Base-by-base conservation (phyloP, 441 rosid species). In the Mallotus repandus region DNA sequence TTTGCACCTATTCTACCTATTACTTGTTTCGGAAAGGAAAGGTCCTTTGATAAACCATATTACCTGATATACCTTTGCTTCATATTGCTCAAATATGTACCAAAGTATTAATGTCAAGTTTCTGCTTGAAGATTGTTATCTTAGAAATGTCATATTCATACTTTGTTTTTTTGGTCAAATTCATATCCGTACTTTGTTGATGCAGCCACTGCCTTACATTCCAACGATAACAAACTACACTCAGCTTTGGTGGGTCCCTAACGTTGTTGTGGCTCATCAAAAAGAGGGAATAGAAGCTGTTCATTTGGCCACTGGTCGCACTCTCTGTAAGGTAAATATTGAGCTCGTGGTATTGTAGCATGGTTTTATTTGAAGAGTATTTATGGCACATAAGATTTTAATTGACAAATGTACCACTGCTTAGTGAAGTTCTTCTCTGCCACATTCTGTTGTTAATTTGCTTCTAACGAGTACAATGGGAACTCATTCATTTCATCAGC, bases 161-260 rank as follows among this genome's bases (percentile, higher is more conserved):
- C 70, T 75, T 75, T 64, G 13, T 72, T 81, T n/a, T n/a, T n/a
- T n/a, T n/a, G n/a, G n/a, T n/a, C n/a, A n/a, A n/a, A n/a, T n/a
- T 66, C 63, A 22, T 67, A 29, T 12, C 46, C 72, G 29, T 72
- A n/a, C 70, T 75, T 75, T 64, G 13, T 72, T 81, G 38, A 69
- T 91, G 86, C 89, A 96, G 97, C 85, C 92, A 55, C 19, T 79
- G 69, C 83, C 80, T 62, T 92, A 90, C 80, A 86, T 96, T 73
- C 99, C 98, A 66, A 96, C 98, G 53, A 96, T 94, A 83, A 94
- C 98, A 77, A 96, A 94, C 81, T 79, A 96, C 85, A 96, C 99
- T 41, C 91, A 86, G 79, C 90, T 96, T 65, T 96, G 98, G 98
- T 96, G 98, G 98, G 93, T 96, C 80, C 97, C 98, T 76, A 90